Percentiles rank a stretch among this genome's conserved stretches.
phyloP scores from a whole-genome alignment of 495 filamentous ascomycete species.

The Cudoniella acicularis region DNA sequence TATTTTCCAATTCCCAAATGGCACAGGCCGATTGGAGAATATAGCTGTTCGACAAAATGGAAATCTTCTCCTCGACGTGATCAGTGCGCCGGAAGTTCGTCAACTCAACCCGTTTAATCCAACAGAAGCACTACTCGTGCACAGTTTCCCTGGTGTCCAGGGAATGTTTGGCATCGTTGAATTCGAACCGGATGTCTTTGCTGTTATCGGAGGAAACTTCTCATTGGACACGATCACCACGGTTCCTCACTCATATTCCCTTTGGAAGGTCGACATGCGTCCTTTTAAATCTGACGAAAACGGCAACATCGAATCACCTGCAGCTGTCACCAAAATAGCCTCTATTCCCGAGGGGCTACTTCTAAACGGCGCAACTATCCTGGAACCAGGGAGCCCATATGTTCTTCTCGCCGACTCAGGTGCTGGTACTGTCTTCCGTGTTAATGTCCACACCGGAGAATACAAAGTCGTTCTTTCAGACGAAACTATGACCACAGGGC shows the following conservation, averaged over 20 bases:
- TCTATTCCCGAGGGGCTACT: constrained; percentile 35
- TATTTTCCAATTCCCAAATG: constrained; percentile 10
- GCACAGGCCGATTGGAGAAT: constrained; percentile 41
- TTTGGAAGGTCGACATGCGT: background rate
- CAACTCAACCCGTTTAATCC: constrained; percentile 30
- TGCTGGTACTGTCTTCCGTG: constrained; percentile 32
- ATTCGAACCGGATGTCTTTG: constrained; percentile 38
- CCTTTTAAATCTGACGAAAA: constrained; percentile 13
- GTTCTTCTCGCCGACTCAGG: constrained; percentile 40
- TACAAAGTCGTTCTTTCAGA: constrained; percentile 31
- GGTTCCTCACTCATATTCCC: background rate
- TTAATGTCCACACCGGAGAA: constrained; percentile 33
- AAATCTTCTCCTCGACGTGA: constrained; percentile 33
- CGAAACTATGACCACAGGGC: constrained; percentile 20
- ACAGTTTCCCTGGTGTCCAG: constrained; percentile 32
- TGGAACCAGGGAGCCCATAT: constrained; percentile 13
- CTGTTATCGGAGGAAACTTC: constrained; percentile 39
- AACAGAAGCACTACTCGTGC: constrained; percentile 15
- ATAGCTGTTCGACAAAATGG: constrained; percentile 34
- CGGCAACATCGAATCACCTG: background rate
- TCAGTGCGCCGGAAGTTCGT: constrained; percentile 39
- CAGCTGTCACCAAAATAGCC: constrained; percentile 25
- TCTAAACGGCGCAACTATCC: constrained; percentile 36
- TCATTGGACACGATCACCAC: constrained; percentile 25
- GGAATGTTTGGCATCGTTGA: constrained; percentile 41